A percentile compares a stretch with the other conserved stretches of the same genome.
phyloP scores from a whole-genome alignment of 768 basidiomycete genomes.

The Agrocybe chaxingu region DNA sequence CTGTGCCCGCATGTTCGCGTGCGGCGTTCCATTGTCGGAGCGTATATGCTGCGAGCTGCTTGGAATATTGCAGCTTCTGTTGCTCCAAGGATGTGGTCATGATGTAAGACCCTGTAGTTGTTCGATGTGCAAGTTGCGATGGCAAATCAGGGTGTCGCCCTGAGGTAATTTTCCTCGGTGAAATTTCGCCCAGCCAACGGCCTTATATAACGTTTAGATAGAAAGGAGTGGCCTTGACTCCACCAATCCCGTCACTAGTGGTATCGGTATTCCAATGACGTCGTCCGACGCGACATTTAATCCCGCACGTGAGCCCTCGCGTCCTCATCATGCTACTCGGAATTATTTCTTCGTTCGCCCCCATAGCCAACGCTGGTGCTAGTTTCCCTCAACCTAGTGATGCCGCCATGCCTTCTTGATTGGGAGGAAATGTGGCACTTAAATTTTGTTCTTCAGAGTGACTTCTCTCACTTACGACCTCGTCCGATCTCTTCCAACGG shows the following conservation, averaged over 20 bases:
- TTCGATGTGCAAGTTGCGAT: too few species aligned
- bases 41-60: conserved; percentile 39
- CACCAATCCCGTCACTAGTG: conserved; percentile 22
- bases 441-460: too few species aligned
- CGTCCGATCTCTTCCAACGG: too few species aligned
- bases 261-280: conserved; percentile 20
- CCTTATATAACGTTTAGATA: conserved; percentile 15
- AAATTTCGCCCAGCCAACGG: neutral
- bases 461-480: too few species aligned
- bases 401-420: neutral
- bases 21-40: conserved; percentile 37
- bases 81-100: conserved; percentile 36
- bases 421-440: conserved; percentile 2
- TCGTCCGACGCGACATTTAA: conserved; percentile 13
- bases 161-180: too few species aligned
- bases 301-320: conserved; percentile 16
- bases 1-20: conserved; percentile 9
- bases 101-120: neutral
- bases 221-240: conserved; percentile 12
- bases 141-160: too few species aligned
- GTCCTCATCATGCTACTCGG: neutral
- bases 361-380: neutral
- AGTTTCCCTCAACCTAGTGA: too few species aligned
- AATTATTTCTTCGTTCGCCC: neutral
- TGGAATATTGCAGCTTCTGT: conserved; percentile 35